A percentile compares a stretch with the other conserved stretches of the same genome.
Conservation (phyloP, 2,329 filamentous ascomycete genomes). For the Alternaria sp. region DNA sequence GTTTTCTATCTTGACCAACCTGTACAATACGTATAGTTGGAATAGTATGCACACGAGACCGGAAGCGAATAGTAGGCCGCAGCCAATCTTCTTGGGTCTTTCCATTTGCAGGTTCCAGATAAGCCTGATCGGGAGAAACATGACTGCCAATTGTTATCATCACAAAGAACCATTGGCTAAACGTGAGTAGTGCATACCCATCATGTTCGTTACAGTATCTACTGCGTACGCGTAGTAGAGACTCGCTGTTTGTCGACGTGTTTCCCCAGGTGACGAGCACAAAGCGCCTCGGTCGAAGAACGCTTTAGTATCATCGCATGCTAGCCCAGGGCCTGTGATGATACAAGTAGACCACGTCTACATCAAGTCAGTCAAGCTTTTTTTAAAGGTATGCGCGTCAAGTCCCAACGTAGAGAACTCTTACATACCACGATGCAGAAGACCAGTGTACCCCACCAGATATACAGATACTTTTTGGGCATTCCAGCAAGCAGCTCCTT, state of each 20-base stretch:
- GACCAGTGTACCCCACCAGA: slow-evolving; percentile 51
- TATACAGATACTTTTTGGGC: slow-evolving; percentile 38
- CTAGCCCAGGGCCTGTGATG: slow-evolving; percentile 48
- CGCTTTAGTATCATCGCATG: slow-evolving; percentile 39
- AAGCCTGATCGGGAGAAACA: slow-evolving; percentile 50
- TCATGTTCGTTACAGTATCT: slow-evolving; percentile 50
- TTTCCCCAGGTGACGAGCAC: slow-evolving; percentile 41
- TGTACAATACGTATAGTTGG: slow-evolving; percentile 45
- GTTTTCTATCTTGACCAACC: slow-evolving; percentile 41
- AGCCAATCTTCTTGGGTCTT: slow-evolving; percentile 44
- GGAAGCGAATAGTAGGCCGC: slow-evolving; percentile 39
- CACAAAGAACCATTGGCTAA: background rate
- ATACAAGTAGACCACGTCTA: slow-evolving; percentile 52
- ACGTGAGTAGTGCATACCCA: slow-evolving; percentile 34
- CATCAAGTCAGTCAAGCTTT: slow-evolving; percentile 8
- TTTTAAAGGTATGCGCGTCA: background rate
- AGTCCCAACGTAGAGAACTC: background rate
- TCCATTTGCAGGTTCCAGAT: slow-evolving; percentile 52
- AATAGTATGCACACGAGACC: slow-evolving; percentile 41
- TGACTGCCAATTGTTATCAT: slow-evolving; percentile 37
- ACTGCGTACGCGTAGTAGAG: slow-evolving; percentile 50
- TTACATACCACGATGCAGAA: slow-evolving; percentile 48
- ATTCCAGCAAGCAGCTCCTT: slow-evolving; percentile 50
- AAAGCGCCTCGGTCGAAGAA: slow-evolving; percentile 40
- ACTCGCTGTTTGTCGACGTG: slow-evolving; percentile 44